A percentile compares a stretch with the other conserved stretches of the same genome.
phyloP scores from a whole-genome alignment of 441 rosid genomes.

The Biscutella laevigata region DNA sequence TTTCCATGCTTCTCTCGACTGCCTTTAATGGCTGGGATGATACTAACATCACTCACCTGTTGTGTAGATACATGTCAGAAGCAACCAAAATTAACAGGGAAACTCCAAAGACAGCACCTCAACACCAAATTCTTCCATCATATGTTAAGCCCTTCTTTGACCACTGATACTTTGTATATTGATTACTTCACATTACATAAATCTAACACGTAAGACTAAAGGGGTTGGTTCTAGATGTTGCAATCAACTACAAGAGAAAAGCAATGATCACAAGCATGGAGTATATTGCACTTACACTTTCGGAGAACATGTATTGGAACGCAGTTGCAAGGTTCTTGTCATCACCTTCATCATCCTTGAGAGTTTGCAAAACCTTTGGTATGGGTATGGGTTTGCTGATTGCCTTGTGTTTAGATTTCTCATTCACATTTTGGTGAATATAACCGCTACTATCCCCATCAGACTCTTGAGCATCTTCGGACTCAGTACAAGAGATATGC shows the following conservation, averaged over 20 bases:
- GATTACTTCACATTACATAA: neutral
- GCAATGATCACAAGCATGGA: neutral
- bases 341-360: conserved; percentile 23
- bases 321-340: conserved; percentile 32
- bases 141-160: too few relatives aligned
- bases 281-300: conserved; percentile 42
- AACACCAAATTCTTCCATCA: too few relatives aligned
- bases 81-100: neutral
- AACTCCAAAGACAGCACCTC: too few relatives aligned
- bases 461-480: conserved; percentile 33
- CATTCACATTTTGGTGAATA: conserved; percentile 23
- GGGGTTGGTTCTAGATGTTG: neutral
- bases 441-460: conserved; percentile 32
- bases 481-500: conserved; percentile 16
- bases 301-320: conserved; percentile 31
- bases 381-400: conserved; percentile 12
- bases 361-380: too few relatives aligned
- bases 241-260: neutral
- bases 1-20: conserved; percentile 55
- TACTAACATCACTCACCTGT: conserved; percentile 30
- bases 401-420: conserved; percentile 24
- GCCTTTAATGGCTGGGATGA: conserved; percentile 75
- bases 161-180: neutral
- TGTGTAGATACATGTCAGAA: neutral
- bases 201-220: neutral